These are phyloP conservation scores for Magnolia kwangsiensis DNA, from an alignment of 164 flowering plant genomes.

Conservation along the genomic window DNA sequence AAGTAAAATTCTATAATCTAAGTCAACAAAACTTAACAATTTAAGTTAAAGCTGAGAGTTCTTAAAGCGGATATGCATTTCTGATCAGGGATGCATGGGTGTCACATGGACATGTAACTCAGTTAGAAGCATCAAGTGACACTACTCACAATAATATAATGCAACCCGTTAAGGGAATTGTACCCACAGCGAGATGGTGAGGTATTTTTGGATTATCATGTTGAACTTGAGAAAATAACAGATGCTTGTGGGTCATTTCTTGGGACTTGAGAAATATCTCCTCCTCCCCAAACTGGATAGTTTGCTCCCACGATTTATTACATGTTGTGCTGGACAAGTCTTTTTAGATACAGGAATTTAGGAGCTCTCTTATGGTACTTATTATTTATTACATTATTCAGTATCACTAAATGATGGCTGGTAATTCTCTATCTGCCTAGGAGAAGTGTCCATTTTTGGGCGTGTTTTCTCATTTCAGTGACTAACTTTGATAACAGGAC, in stretches of 20 bases:
- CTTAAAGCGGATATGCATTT: constrained; percentile 11
- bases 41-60: constrained; percentile 1
- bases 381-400: no score
- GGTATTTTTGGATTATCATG: constrained; percentile 10
- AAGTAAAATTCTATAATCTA: neutral
- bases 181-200: constrained; percentile 4
- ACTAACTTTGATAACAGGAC: no score
- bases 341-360: no score
- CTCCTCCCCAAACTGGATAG: neutral
- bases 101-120: constrained; percentile 12
- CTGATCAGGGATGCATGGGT: constrained; percentile 12
- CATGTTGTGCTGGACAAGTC: no score
- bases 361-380: no score
- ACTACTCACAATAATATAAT: constrained; percentile 8
- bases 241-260: neutral
- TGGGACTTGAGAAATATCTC: neutral
- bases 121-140: constrained; percentile 15
- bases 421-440: no score
- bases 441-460: no score
- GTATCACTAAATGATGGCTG: no score
- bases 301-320: neutral
- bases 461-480: no score
- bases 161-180: constrained; percentile 11
- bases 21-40: neutral
- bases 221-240: neutral